Base-by-base conservation (phyloP, 31 red algal genomes). In the Asparagopsis taxiformis region DNA sequence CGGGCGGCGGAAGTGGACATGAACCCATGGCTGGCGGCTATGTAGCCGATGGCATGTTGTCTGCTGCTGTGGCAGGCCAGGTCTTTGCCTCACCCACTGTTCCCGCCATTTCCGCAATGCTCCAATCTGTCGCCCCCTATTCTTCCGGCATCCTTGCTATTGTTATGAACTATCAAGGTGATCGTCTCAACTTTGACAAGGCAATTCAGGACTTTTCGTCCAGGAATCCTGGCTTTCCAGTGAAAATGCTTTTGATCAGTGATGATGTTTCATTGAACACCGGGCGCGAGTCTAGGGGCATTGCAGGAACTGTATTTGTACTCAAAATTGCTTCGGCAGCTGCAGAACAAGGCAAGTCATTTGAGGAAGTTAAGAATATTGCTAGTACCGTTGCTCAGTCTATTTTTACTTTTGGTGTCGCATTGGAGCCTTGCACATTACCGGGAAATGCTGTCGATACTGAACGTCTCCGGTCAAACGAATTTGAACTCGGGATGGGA, bases 271-370 rank as follows among this genome's bases (percentile, higher is more conserved):
- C 90, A 20, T 25, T 87, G 19, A 81, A 61, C 26, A 41, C 44
- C n/a, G 23, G 31, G 22, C 8, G 16, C 51, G 46, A 82, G 8
- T 49, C 29, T 17, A 43, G 90, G 34, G 90, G 90, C 19, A 74
- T 93, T 52, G 90, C 90, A 30, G 90, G 90, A 5, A 85, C 81
- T 29, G 56, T 93, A 62, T 86, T 93, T 53, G 83, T 93, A 3
- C 37, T 80, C 29, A 93, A 93, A 62, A 24, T 93, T n/a, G 90
- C 90, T 15, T 60, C 70, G 15, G 90, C 90, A 55, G 81, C 74
- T 3, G 90, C 90, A 7, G 80, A 75, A 7, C 43, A 78, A 33
- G 90, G 90, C 36, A 64, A 43, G 31, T 51, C 64, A 0, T 33
- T 87, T 35, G 44, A 69, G 37, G 70, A 87, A 55, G 82, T 93